Conservation (phyloP, 2,329 filamentous ascomycete genomes). For the Botrytis fragariae region DNA sequence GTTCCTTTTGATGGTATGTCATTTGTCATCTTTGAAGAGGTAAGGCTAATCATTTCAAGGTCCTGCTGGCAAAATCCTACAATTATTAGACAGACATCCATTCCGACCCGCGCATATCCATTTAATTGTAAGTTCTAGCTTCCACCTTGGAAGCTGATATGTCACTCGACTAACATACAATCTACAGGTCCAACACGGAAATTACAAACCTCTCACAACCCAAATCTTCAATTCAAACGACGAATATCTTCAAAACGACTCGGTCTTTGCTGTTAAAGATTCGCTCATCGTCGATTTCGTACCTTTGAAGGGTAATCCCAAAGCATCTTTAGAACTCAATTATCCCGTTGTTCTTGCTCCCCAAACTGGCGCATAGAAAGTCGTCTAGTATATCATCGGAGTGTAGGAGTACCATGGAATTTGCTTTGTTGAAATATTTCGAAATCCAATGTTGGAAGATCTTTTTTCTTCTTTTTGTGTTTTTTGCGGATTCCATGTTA, state of each 20-base stretch:
- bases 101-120: constrained; percentile 64
- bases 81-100: constrained; percentile 59
- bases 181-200: constrained; percentile 27
- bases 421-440: neutral
- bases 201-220: constrained; percentile 68
- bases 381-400: neutral
- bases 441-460: neutral
- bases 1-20: constrained; percentile 36
- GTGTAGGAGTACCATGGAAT: neutral
- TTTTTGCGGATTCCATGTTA: neutral
- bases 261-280: constrained; percentile 54
- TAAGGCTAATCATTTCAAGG: constrained; percentile 38
- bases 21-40: neutral
- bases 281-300: constrained; percentile 52
- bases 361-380: neutral
- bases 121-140: constrained; percentile 47
- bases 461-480: neutral
- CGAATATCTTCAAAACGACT: constrained; percentile 56
- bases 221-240: constrained; percentile 72
- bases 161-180: neutral
- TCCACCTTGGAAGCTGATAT: neutral
- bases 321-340: constrained; percentile 38
- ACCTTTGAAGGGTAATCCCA: constrained; percentile 42
- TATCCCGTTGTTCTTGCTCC: constrained; percentile 33
- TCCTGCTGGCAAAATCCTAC: constrained; percentile 56